Conservation (phyloP, 768 basidiomycete species). For the Podaxis sp. region DNA sequence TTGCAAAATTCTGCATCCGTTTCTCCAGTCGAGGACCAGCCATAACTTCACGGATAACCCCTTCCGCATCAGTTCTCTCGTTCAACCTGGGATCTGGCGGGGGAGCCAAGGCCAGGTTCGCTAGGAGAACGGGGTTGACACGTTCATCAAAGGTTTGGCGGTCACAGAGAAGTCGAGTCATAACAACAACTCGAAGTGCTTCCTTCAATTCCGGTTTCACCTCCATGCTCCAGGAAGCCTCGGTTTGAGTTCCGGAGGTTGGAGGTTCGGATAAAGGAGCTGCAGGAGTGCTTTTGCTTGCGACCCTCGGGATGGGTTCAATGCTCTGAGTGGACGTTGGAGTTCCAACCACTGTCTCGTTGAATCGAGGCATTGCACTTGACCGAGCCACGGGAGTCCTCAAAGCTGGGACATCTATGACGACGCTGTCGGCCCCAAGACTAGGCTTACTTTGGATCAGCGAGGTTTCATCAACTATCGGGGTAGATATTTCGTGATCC, state of each 20-base stretch:
- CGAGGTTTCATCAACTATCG: background rate
- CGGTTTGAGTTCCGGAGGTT: background rate
- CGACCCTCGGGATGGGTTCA: background rate
- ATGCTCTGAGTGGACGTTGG: background rate
- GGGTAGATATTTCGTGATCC: background rate
- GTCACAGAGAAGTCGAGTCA: constrained; percentile 60
- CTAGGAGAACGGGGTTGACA: constrained; percentile 59
- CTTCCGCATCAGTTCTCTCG: constrained; percentile 34
- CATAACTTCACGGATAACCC: constrained; percentile 49
- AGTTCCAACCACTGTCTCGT: background rate
- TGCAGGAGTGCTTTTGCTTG: background rate
- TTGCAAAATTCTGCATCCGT: constrained; percentile 36
- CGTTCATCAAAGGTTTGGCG: constrained; percentile 62
- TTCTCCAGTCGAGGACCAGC: constrained; percentile 32
- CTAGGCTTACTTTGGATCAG: background rate
- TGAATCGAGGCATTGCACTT: background rate
- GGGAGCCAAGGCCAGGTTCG: constrained; percentile 51
- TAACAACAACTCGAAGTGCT: constrained; percentile 61
- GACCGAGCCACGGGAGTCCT: background rate
- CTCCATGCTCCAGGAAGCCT: constrained; percentile 37
- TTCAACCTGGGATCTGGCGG: constrained; percentile 28
- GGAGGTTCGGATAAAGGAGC: background rate
- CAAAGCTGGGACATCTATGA: background rate
- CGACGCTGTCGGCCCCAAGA: background rate
- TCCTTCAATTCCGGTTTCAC: constrained; percentile 52